These are phyloP conservation scores for Candida quercuum DNA, from an alignment of 805 yeast species.

Conservation along the genomic window DNA sequence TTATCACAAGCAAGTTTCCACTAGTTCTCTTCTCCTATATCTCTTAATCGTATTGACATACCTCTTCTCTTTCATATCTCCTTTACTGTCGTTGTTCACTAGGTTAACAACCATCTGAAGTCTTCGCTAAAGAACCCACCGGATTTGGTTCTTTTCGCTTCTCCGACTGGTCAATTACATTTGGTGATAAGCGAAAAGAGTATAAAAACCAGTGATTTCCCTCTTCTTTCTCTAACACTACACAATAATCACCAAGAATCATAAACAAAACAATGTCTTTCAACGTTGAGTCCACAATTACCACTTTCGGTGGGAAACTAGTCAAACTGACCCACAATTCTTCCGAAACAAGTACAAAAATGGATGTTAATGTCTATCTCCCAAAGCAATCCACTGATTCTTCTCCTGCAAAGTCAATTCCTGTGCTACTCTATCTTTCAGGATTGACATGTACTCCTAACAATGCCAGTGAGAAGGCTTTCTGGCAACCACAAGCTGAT, in stretches of 20 bases:
- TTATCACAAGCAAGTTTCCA: too few relatives aligned
- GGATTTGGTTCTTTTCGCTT: neutral
- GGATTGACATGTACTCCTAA: constrained; percentile 93
- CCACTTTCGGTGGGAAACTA: constrained; percentile 69
- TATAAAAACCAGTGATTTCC: neutral
- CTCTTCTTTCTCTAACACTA: neutral
- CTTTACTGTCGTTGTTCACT: too few relatives aligned
- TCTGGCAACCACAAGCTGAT: constrained; percentile 74
- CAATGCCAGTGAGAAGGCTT: constrained; percentile 92
- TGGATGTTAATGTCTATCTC: constrained; percentile 81
- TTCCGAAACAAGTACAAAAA: constrained; percentile 52
- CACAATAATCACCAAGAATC: neutral
- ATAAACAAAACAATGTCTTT: constrained; percentile 12
- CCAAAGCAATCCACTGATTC: constrained; percentile 51
- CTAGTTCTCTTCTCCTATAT: too few relatives aligned
- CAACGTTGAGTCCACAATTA: constrained; percentile 22
- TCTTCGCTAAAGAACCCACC: too few relatives aligned
- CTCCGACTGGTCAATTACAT: constrained; percentile 1
- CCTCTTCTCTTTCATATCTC: too few relatives aligned
- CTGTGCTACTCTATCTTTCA: constrained; percentile 74
- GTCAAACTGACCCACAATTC: constrained; percentile 76
- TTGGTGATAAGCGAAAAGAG: neutral
- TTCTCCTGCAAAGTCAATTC: constrained; percentile 37
- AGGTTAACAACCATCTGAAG: too few relatives aligned
- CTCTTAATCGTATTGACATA: too few relatives aligned